A percentile compares a stretch with the other conserved stretches of the same genome.
phyloP scores from a whole-genome alignment of 495 filamentous ascomycete species.

The Oidiodendron maius region DNA sequence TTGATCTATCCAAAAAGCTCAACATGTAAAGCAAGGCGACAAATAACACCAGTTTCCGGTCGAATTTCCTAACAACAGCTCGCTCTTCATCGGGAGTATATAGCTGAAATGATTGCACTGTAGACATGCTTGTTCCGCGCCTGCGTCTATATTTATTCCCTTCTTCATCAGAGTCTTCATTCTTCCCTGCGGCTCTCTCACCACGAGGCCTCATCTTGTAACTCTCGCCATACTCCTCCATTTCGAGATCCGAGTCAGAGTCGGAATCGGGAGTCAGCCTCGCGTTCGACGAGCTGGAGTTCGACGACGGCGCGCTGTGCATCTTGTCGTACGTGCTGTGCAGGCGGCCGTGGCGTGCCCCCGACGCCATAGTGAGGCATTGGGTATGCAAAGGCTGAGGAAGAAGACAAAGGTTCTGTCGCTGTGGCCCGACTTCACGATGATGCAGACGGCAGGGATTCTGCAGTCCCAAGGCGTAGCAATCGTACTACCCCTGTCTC shows the following conservation, averaged over 20 bases:
- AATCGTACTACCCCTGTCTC: background rate
- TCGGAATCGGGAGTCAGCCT: conserved; percentile 21
- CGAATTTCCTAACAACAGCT: conserved; percentile 66
- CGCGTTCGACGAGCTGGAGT: conserved; percentile 15
- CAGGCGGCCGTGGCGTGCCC: background rate
- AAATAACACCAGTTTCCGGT: conserved; percentile 70
- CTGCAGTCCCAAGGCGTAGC: too few species aligned
- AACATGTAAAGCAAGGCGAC: conserved; percentile 78
- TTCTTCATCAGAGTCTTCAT: conserved; percentile 16
- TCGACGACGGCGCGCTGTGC: background rate
- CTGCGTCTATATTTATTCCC: conserved; percentile 9
- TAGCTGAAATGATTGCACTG: conserved; percentile 45
- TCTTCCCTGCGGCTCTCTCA: conserved; percentile 2
- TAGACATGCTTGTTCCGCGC: conserved; percentile 30
- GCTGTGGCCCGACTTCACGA: too few species aligned
- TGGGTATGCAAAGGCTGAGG: background rate
- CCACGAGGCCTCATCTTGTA: conserved; percentile 9
- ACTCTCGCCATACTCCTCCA: conserved; percentile 14
- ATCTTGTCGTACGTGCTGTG: conserved; percentile 12
- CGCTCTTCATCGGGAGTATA: conserved; percentile 75
- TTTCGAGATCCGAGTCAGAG: conserved; percentile 19
- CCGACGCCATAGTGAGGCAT: conserved; percentile 9
- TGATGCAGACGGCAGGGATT: too few species aligned
- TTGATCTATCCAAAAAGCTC: conserved; percentile 72
- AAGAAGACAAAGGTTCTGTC: too few species aligned